Conservation (phyloP, 805 yeast genomes). For the Priceomyces castillae region DNA sequence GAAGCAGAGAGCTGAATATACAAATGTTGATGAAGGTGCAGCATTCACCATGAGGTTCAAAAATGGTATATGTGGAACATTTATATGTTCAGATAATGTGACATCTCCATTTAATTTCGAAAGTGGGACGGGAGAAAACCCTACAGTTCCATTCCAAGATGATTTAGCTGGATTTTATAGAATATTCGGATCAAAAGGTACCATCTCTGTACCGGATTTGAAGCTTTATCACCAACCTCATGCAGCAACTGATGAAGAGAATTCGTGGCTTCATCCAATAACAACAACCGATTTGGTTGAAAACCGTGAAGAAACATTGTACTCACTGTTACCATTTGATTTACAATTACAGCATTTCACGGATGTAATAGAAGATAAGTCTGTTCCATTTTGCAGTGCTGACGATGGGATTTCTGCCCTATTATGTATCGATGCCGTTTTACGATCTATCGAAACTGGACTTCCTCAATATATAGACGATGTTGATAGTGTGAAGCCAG, state of each 20-base stretch:
- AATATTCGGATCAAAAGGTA: slow-evolving; percentile 38
- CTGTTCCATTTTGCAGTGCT: slow-evolving; percentile 30
- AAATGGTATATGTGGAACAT: slow-evolving; percentile 35
- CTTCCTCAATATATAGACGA: slow-evolving; percentile 29
- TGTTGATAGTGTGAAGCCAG: slow-evolving; percentile 21
- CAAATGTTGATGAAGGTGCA: slow-evolving; percentile 39
- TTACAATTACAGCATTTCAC: slow-evolving; percentile 38
- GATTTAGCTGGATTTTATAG: slow-evolving; percentile 32
- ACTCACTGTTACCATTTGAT: slow-evolving; percentile 30
- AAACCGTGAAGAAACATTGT: slow-evolving; percentile 12
- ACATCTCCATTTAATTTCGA: slow-evolving; percentile 39
- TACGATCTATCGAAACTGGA: slow-evolving; percentile 32
- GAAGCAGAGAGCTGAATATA: slow-evolving; percentile 25
- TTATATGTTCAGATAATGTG: slow-evolving; percentile 37
- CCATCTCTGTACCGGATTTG: slow-evolving; percentile 38
- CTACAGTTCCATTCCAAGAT: slow-evolving; percentile 30
- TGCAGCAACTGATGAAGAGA: slow-evolving; percentile 8
- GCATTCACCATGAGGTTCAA: slow-evolving; percentile 30
- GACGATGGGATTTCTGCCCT: slow-evolving; percentile 39
- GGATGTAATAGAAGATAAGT: slow-evolving; percentile 28
- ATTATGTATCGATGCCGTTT: slow-evolving; percentile 36
- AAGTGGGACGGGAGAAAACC: slow-evolving; percentile 40
- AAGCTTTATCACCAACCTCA: slow-evolving; percentile 28
- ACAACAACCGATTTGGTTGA: slow-evolving; percentile 12
- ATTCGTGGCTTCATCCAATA: slow-evolving; percentile 26